Percentiles rank a stretch among this genome's conserved stretches.
phyloP scores from a whole-genome alignment of 192 early-diverging fungal species.

The Coemansia sp. region DNA sequence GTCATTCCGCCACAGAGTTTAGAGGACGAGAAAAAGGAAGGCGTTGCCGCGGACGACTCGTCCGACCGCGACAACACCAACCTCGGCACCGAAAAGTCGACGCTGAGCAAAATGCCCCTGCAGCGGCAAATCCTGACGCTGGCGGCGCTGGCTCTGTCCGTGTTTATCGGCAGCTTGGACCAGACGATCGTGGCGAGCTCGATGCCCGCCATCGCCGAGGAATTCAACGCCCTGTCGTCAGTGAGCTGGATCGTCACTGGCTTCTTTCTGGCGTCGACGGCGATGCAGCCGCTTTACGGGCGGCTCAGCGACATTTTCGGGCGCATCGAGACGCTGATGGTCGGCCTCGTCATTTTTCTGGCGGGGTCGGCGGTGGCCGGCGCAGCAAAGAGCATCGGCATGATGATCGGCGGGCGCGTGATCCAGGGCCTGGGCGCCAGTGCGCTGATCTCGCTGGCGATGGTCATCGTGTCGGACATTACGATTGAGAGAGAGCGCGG shows the following conservation, averaged over 20 bases:
- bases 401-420: constrained; percentile 68
- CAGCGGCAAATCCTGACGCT: constrained; percentile 21
- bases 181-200: constrained; percentile 73
- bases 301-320: constrained; percentile 86
- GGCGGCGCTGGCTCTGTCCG: constrained; percentile 41
- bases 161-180: constrained; percentile 43
- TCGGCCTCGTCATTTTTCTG: constrained; percentile 57
- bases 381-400: constrained; percentile 60
- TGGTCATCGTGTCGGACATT: constrained; percentile 71
- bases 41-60: constrained; percentile 1
- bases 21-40: not conserved
- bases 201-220: constrained; percentile 58
- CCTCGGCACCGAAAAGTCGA: constrained; percentile 9
- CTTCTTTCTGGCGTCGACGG: constrained; percentile 69
- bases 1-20: not conserved
- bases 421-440: constrained; percentile 70
- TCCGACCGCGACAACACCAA: constrained; percentile 20
- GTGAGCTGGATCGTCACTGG: constrained; percentile 77
- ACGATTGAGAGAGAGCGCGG: constrained; percentile 62
- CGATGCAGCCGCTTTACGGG: constrained; percentile 78
- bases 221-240: constrained; percentile 58
- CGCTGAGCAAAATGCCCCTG: constrained; percentile 23
- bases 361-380: constrained; percentile 56
- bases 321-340: constrained; percentile 59
- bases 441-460: constrained; percentile 61